These are phyloP conservation scores for Aeschynomene evenia DNA, from an alignment of 306 rosid genomes.

Conservation along the genomic window DNA sequence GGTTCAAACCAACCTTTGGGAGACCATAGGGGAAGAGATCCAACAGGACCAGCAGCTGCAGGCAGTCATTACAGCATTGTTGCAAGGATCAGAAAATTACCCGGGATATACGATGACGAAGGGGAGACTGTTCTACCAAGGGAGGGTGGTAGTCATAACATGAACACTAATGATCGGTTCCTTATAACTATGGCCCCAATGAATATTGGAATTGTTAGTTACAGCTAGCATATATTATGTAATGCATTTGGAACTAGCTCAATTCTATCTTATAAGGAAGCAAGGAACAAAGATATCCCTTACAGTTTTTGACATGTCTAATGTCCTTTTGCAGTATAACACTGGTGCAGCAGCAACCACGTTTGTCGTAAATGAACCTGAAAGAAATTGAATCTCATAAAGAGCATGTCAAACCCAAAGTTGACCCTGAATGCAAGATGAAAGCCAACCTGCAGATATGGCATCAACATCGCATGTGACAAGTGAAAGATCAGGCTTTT, in stretches of 20 bases:
- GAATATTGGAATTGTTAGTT: not conserved
- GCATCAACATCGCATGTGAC: conserved; percentile 95
- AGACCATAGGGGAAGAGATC: too few relatives aligned
- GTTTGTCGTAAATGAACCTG: conserved; percentile 87
- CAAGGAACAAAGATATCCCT: conserved; percentile 4
- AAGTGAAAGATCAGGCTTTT: conserved; percentile 90
- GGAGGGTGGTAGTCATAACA: too few relatives aligned
- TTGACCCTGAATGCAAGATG: not conserved
- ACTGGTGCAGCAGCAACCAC: conserved; percentile 98
- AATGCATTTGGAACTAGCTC: conserved; percentile 15
- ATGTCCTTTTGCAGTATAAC: conserved; percentile 59
- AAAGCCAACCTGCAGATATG: conserved; percentile 68
- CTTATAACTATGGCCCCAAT: not conserved
- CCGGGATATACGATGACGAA: too few relatives aligned
- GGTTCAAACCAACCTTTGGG: too few relatives aligned
- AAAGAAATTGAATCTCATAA: conserved; percentile 20
- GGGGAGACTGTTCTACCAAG: too few relatives aligned
- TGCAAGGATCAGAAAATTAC: too few relatives aligned
- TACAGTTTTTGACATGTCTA: conserved; percentile 63
- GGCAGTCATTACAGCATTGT: too few relatives aligned
- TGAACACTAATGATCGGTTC: too few relatives aligned
- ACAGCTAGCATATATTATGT: not conserved
- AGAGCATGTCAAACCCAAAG: conserved; percentile 17
- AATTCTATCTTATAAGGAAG: conserved; percentile 4
- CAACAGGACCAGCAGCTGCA: too few relatives aligned